Base-by-base conservation (phyloP, 2,329 filamentous ascomycete species). In the Cercospora citrullina region DNA sequence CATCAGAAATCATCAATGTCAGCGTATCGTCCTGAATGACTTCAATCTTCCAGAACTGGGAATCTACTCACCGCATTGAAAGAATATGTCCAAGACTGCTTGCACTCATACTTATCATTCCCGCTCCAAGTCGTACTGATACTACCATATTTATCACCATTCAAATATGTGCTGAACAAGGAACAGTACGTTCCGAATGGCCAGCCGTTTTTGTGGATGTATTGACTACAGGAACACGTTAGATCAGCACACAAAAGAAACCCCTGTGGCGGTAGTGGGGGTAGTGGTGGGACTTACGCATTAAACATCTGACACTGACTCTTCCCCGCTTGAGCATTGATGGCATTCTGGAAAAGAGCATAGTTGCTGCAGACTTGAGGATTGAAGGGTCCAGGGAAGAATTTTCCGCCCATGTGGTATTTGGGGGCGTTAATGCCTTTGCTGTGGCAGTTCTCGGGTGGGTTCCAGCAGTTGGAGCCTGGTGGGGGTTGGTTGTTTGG, bases 311-410 rank as follows among this genome's bases (percentile, higher is more conserved):
- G 68, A 64, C 72, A 75, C 18, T 70, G 67, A 18, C 51, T 66
- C 64, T 68, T 72, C 39, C 64, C 60, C 14, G 28, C 63, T 21
- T 62, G 53, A 53, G 63, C 31, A 64, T 71, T 71, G 23, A 64
- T 65, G 26, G 68, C 59, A 59, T 74, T 75, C 30, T 71, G 70
- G 14, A 68, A 51, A 6, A 76, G 65, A 28, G 72, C 68, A 36
- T 73, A 76, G 67, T 74, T 72, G 45, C 70, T 72, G 72, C 75
- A 77, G 57, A 74, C 64, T 58, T 73, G 68, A 1, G 74, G 68
- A 68, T 77, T 73, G 67, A 64, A 77, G 1, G 73, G 74, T 14
- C 75, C 75, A 1, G 75, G 73, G 67, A 77, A 74, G 70, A 76
- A 75, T 14, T 72, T 67, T 53, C 64, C 61, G 53, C 74, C 74